These are phyloP conservation scores for Elsinoe perseae DNA, from an alignment of 2,329 filamentous ascomycete genomes.

Conservation along the genomic window DNA sequence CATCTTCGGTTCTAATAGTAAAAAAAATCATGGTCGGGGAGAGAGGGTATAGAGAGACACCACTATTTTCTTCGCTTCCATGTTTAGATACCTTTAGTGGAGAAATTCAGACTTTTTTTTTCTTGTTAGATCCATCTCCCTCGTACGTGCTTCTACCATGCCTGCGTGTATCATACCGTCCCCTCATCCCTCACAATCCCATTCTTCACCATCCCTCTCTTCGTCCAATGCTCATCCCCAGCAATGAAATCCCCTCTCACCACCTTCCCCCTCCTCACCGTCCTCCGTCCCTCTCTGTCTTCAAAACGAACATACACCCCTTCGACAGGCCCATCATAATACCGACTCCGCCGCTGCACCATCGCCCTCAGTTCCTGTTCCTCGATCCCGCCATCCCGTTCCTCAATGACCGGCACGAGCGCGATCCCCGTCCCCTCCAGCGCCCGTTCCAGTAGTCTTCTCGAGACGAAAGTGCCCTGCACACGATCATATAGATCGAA, in stretches of 20 bases:
- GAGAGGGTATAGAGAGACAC: neutral
- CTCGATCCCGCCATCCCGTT: neutral
- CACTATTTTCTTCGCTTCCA: neutral
- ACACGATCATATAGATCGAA: conserved; percentile 18
- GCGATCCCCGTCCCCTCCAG: conserved; percentile 13
- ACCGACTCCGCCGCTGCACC: conserved; percentile 7
- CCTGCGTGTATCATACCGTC: too few species aligned
- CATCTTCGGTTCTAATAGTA: neutral
- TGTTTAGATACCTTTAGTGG: conserved; percentile 5
- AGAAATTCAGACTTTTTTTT: neutral
- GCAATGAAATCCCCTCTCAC: conserved; percentile 17
- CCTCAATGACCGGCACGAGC: neutral
- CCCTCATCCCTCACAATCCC: neutral
- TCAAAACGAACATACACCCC: conserved; percentile 18
- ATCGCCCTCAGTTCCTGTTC: neutral
- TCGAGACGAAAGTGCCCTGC: conserved; percentile 3
- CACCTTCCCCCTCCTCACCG: conserved; percentile 16
- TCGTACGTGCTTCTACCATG: neutral
- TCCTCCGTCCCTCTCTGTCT: conserved; percentile 8
- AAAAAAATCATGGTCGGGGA: neutral
- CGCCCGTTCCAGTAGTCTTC: neutral
- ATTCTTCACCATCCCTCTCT: neutral
- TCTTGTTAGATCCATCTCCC: neutral
- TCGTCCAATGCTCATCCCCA: conserved; percentile 15
- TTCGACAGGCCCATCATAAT: conserved; percentile 13